Conservation (phyloP, 2,329 filamentous ascomycete species). For the Penicillium sp. region DNA sequence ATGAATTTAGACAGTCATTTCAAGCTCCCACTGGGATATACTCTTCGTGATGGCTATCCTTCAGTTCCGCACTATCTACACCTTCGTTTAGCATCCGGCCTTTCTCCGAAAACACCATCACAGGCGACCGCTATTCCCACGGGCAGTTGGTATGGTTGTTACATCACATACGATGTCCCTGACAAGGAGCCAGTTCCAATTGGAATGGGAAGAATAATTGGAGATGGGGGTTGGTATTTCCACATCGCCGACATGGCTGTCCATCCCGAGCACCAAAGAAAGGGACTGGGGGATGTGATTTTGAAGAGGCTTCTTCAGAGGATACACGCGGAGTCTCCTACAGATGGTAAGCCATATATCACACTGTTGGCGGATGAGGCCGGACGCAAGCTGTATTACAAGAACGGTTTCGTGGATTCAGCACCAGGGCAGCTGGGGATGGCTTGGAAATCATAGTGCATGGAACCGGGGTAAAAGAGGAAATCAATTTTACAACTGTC, state of each 20-base stretch:
- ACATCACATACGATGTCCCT: conserved; percentile 35
- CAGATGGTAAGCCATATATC: conserved; percentile 43
- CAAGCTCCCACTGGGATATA: conserved; percentile 41
- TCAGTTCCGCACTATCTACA: conserved; percentile 41
- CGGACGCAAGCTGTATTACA: conserved; percentile 51
- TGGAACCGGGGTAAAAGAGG: no score
- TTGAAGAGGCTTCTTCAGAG: conserved; percentile 48
- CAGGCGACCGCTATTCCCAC: conserved; percentile 42
- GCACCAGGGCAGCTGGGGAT: conserved; percentile 45
- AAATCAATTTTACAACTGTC: no score
- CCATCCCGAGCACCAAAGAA: conserved; percentile 54
- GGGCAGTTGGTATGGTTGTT: conserved; percentile 52
- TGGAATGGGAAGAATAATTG: conserved; percentile 57
- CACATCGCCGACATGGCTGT: conserved; percentile 57
- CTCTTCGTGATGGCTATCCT: conserved; percentile 41
- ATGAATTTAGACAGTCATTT: neutral
- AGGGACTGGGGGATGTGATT: conserved; percentile 53
- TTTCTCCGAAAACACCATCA: conserved; percentile 41
- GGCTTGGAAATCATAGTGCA: conserved; percentile 23
- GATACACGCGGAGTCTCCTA: conserved; percentile 46
- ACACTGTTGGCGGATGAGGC: conserved; percentile 52
- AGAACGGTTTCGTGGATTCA: conserved; percentile 53
- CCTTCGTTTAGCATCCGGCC: conserved; percentile 43
- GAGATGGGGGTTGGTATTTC: conserved; percentile 59
- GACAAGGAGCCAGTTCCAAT: conserved; percentile 30